Conservation (phyloP, 1,284 basidiomycete genomes). For the Irpex lacteus region DNA sequence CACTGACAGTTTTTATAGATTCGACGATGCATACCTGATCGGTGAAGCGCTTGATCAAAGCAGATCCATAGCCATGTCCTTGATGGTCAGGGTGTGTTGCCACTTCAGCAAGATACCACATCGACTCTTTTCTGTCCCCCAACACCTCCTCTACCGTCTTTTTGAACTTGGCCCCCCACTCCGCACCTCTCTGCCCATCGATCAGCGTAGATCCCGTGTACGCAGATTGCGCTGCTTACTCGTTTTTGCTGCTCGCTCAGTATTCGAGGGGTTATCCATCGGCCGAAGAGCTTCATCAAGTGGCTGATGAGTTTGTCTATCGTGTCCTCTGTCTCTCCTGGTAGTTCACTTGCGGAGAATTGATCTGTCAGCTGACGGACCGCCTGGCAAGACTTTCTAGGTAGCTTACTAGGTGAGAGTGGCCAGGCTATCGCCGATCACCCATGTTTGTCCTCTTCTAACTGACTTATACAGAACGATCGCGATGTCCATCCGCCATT, state of each 20-base stretch:
- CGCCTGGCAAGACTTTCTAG: too few relatives aligned
- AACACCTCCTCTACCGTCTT: not conserved
- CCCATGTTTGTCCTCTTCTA: not conserved
- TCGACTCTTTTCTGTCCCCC: not conserved
- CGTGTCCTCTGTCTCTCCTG: not conserved
- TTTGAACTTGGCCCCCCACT: not conserved
- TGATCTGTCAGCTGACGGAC: too few relatives aligned
- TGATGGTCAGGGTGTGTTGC: not conserved
- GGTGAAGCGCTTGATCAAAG: constrained; percentile 2
- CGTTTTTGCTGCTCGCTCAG: not conserved
- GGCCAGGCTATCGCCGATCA: not conserved
- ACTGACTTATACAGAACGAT: not conserved
- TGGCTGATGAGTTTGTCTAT: not conserved
- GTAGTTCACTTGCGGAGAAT: not conserved
- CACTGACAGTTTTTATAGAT: not conserved
- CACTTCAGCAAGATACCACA: not conserved
- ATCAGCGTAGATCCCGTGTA: not conserved
- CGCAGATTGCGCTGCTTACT: not conserved
- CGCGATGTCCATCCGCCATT: not conserved
- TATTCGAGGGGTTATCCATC: not conserved
- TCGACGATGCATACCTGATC: not conserved
- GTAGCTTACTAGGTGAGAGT: not conserved
- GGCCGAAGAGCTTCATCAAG: not conserved
- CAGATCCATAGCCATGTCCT: constrained; percentile 2
- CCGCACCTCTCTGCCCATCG: not conserved